These are phyloP conservation scores for Yamadazyma sp. DNA, from an alignment of 1,139 yeast genomes.

Conservation along the genomic window DNA sequence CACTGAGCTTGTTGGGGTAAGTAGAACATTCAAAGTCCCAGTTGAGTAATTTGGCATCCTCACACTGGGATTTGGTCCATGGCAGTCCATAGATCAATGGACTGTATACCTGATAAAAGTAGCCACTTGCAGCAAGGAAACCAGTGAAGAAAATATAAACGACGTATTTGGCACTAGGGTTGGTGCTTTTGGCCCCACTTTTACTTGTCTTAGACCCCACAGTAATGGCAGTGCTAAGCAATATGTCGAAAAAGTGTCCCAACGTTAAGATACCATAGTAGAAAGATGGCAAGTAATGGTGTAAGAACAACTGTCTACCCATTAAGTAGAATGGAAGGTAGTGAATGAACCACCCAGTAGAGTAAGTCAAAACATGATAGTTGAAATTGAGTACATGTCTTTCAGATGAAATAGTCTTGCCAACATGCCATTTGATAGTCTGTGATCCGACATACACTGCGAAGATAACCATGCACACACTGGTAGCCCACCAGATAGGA, in stretches of 20 bases:
- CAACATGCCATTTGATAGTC: conserved; percentile 76
- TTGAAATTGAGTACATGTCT: conserved; percentile 70
- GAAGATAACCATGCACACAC: conserved; percentile 58
- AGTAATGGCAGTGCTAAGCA: conserved; percentile 27
- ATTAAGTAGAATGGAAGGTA: conserved; percentile 85
- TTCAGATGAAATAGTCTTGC: conserved; percentile 47
- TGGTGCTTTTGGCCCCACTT: conserved; percentile 27
- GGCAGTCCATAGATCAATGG: conserved; percentile 78
- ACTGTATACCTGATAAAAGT: conserved; percentile 63
- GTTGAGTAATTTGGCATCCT: conserved; percentile 55
- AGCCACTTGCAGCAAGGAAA: conserved; percentile 51
- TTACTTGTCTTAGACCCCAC: conserved; percentile 28
- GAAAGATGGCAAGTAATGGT: conserved; percentile 88
- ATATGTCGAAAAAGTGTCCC: conserved; percentile 77
- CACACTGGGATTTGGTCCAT: conserved; percentile 77
- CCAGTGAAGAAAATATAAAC: conserved; percentile 45
- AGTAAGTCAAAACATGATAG: conserved; percentile 63
- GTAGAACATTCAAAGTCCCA: conserved; percentile 88
- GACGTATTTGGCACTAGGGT: conserved; percentile 24
- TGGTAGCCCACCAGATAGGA: conserved; percentile 84
- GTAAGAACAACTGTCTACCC: conserved; percentile 93
- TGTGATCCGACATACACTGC: conserved; percentile 52
- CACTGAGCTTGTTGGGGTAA: conserved; percentile 39
- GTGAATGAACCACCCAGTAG: conserved; percentile 83
- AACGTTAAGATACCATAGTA: conserved; percentile 86